These are phyloP conservation scores for Stenocarpella maydis DNA, from an alignment of 2,329 filamentous ascomycete species.

Conservation along the genomic window DNA sequence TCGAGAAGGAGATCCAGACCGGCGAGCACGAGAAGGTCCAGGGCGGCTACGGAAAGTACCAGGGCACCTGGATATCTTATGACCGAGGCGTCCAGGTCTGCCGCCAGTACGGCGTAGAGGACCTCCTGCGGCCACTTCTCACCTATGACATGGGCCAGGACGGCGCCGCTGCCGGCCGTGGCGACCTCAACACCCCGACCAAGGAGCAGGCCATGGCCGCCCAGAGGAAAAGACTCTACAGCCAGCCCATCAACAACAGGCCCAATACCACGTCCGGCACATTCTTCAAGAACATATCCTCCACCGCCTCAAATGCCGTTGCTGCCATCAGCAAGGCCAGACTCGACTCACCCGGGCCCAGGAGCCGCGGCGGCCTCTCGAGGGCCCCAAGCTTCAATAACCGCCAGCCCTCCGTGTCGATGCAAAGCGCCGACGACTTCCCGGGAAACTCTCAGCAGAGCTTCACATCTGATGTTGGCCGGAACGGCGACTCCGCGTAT, in stretches of 20 bases:
- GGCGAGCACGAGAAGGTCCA: constrained; percentile 99
- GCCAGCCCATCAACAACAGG: constrained; percentile 73
- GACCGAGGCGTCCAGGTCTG: constrained; percentile 93
- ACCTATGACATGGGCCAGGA: constrained; percentile 84
- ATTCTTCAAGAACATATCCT: constrained; percentile 97
- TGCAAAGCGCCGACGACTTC: constrained; percentile 74
- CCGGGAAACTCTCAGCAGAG: constrained; percentile 85
- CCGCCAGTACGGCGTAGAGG: constrained; percentile 79
- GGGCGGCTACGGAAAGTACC: constrained; percentile 97
- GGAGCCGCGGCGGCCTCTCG: constrained; percentile 66
- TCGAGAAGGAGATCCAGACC: constrained; percentile 96
- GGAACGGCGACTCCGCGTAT: constrained; percentile 75
- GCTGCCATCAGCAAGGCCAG: constrained; percentile 96
- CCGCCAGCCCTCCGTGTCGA: constrained; percentile 67
- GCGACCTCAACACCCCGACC: constrained; percentile 89
- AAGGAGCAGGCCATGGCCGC: constrained; percentile 99
- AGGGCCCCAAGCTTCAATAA: constrained; percentile 75
- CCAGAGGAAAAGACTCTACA: constrained; percentile 91
- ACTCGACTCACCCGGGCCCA: constrained; percentile 84
- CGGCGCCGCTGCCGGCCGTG: constrained; percentile 74
- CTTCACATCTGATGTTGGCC: constrained; percentile 77
- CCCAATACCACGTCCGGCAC: constrained; percentile 77
- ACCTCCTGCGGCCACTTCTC: constrained; percentile 75
- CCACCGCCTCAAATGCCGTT: constrained; percentile 89
- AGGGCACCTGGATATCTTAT: constrained; percentile 98